Base-by-base conservation (phyloP, 2,329 filamentous ascomycete species). In the Colletotrichum sansevieriae region DNA sequence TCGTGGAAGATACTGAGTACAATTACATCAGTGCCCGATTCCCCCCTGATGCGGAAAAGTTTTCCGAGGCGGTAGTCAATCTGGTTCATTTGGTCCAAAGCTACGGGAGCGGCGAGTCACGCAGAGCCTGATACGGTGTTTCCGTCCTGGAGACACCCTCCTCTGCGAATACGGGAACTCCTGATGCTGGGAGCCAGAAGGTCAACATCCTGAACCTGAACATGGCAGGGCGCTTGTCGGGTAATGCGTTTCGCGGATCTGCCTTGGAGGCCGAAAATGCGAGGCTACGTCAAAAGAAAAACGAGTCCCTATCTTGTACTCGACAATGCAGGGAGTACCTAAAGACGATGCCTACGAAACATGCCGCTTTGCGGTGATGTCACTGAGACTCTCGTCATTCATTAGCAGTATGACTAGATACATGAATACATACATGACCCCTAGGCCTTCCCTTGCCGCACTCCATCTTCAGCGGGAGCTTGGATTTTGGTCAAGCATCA, bases 1-100 rank as follows among this genome's bases (percentile, higher is more conserved):
- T 84, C 1, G 82, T 85, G 3, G 79, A 84, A 72, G 84, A 87
- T 58, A 75, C 80, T 65, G 77, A 78, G 39, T 84, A 83, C 73
- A 85, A 85, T 72, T 85, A 85, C 70, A 75, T 85, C 71, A 85
- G 81, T 70, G 83, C 78, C 20, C 77, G 83, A 7, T 85, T 80
- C 68, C 83, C 83, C 0, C 79, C 75, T 3, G 83, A 85, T 71
- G 80, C 80, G 2, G 77, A 79, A 51, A 68, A 81, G 5, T 77
- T 84, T 55, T 78, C 82, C 2, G 77, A 84, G 55, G 79, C 79
- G 70, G 76, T 79, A 3, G 79, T 84, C 64, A 77, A 78, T 61
- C 74, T 85, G 41, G 76, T 83, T 35, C 65, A 59, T 35, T 35
- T 68, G 25, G 47, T 65, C 25, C 47, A 61, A 44, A 52, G 62